These are phyloP conservation scores for Hydnomerulius pinastri DNA, from an alignment of 768 basidiomycete species.

Conservation along the genomic window DNA sequence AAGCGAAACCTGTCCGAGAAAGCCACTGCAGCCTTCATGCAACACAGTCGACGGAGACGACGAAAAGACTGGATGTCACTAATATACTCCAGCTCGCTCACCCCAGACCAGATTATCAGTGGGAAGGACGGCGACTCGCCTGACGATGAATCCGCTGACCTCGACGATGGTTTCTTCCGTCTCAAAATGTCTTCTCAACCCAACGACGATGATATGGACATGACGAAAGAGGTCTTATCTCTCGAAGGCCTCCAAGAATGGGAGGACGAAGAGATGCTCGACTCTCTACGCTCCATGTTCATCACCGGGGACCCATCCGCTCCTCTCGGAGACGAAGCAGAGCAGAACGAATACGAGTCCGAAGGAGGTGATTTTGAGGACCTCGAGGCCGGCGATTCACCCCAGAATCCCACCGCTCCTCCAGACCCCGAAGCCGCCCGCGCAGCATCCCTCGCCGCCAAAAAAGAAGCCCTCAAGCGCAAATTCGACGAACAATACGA, in stretches of 20 bases:
- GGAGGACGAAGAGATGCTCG: slow-evolving; percentile 83
- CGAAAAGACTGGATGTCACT: slow-evolving; percentile 82
- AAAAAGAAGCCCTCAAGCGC: slow-evolving; percentile 89
- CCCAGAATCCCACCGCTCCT: background rate
- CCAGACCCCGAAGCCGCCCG: slow-evolving; percentile 35
- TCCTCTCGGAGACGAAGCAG: slow-evolving; percentile 38
- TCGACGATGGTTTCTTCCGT: slow-evolving; percentile 77
- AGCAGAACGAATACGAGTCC: slow-evolving; percentile 40
- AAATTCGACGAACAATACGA: slow-evolving; percentile 98
- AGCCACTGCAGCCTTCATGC: slow-evolving; percentile 49
- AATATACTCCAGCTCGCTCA: slow-evolving; percentile 72
- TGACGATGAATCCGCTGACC: slow-evolving; percentile 30
- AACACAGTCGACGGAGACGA: slow-evolving; percentile 36
- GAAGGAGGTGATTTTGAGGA: slow-evolving; percentile 47
- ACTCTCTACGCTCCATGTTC: slow-evolving; percentile 85
- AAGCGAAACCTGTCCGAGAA: slow-evolving; percentile 61
- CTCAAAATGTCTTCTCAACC: slow-evolving; percentile 42
- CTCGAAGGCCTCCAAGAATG: slow-evolving; percentile 63
- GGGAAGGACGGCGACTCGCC: slow-evolving; percentile 30
- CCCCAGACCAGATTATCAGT: slow-evolving; percentile 65
- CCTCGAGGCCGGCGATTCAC: slow-evolving; percentile 34
- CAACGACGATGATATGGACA: slow-evolving; percentile 62
- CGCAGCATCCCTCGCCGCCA: slow-evolving; percentile 65
- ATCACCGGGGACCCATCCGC: slow-evolving; percentile 68
- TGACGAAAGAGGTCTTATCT: slow-evolving; percentile 61